Evolutionary conservation across 2,329 filamentous ascomycete genomes (phyloP).

Genomic region (Plectosphaerella cucumerina): DNA sequence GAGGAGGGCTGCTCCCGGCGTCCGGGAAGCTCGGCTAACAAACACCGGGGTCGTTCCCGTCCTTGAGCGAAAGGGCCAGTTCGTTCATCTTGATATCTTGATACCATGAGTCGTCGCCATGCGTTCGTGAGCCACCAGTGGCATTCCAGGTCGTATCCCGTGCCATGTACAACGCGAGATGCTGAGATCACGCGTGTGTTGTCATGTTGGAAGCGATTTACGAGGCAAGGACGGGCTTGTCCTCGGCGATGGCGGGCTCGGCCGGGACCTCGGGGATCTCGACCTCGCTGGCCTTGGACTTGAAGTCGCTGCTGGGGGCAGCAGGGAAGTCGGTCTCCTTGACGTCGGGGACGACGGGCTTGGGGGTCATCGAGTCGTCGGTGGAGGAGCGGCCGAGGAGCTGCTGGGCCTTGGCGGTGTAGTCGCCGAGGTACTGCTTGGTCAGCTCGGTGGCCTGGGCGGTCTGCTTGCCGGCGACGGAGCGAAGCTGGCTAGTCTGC

Average conservation of each 20-base stretch:
- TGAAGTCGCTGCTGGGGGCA: constrained; percentile 11
- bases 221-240: constrained; percentile 18
- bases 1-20: background rate
- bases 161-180: background rate
- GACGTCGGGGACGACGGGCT: constrained; percentile 8
- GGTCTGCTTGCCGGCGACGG: constrained; percentile 60
- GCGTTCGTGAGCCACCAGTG: constrained; percentile 10
- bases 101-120: constrained; percentile 11
- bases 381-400: constrained; percentile 47
- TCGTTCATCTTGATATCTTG: constrained; percentile 4
- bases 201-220: constrained; percentile 7
- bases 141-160: constrained; percentile 1
- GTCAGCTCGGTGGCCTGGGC: constrained; percentile 57
- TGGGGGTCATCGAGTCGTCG: background rate
- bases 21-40: background rate
- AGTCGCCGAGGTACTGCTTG: constrained; percentile 66
- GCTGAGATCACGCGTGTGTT: no score
- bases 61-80: background rate
- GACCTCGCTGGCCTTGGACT: constrained; percentile 10
- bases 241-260: constrained; percentile 19
- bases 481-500: constrained; percentile 60
- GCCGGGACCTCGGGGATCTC: constrained; percentile 17
- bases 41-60: background rate
- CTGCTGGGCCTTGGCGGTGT: constrained; percentile 63
- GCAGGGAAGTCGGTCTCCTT: constrained; percentile 17